These are phyloP conservation scores for Lentinula novae-zelandiae DNA, from an alignment of 1,284 basidiomycete species.

Conservation along the genomic window DNA sequence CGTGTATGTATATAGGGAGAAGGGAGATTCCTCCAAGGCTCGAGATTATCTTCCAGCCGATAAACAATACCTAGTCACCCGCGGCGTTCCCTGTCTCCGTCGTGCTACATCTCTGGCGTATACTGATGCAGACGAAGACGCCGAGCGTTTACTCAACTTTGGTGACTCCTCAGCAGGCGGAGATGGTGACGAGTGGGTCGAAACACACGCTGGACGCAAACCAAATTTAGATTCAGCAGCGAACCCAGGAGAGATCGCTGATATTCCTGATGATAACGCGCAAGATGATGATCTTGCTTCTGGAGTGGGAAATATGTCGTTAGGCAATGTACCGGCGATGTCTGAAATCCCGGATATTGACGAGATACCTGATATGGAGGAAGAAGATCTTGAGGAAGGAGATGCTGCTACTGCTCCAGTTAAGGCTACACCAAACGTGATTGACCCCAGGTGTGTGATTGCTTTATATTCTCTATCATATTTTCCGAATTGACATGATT, in stretches of 20 bases:
- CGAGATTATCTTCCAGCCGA: constrained; percentile 91
- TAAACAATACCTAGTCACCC: constrained; percentile 95
- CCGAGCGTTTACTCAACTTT: constrained; percentile 82
- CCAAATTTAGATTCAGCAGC: constrained; percentile 43
- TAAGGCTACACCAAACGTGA: constrained; percentile 34
- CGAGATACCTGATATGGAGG: constrained; percentile 93
- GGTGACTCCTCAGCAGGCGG: constrained; percentile 55
- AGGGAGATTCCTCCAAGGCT: constrained; percentile 78
- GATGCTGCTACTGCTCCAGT: constrained; percentile 80
- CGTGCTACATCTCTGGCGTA: constrained; percentile 90
- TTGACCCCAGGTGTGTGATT: constrained; percentile 36
- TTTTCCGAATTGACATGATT: background rate
- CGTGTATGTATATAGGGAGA: constrained; percentile 60
- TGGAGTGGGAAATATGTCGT: constrained; percentile 39
- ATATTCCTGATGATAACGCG: constrained; percentile 78
- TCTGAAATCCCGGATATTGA: constrained; percentile 36
- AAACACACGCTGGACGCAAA: constrained; percentile 78
- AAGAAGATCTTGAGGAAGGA: constrained; percentile 76
- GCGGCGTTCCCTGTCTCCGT: constrained; percentile 89
- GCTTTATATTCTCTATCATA: background rate
- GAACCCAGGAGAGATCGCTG: constrained; percentile 65
- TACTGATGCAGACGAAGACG: constrained; percentile 92
- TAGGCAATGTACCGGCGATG: constrained; percentile 27
- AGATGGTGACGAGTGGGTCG: constrained; percentile 81
- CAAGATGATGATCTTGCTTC: constrained; percentile 32